Conservation (phyloP, 2,329 filamentous ascomycete species). For the Stachybotrys chlorohalonatus region DNA sequence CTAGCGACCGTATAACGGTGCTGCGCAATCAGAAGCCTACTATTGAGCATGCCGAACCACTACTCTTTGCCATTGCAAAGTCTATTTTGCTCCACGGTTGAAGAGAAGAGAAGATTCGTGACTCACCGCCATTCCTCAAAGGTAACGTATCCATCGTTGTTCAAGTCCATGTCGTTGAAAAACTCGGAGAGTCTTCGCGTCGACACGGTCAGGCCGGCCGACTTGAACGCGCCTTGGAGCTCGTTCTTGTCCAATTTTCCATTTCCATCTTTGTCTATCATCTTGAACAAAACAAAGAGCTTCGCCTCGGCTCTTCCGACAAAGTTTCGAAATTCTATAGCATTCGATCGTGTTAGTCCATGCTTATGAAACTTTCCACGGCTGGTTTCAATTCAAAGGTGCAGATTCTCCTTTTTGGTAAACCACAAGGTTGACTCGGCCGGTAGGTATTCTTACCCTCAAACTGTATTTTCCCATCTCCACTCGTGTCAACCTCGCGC, state of each 20-base stretch:
- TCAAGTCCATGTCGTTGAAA: constrained; percentile 81
- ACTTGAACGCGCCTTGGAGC: constrained; percentile 67
- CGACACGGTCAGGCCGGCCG: constrained; percentile 70
- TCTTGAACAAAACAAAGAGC: constrained; percentile 70
- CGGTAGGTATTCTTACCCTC: constrained; percentile 50
- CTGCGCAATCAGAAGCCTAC: not conserved
- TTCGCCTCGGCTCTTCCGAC: constrained; percentile 82
- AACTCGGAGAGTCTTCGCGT: constrained; percentile 72
- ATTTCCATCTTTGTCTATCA: constrained; percentile 78
- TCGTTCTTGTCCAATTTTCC: constrained; percentile 83
- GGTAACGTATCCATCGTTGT: constrained; percentile 78
- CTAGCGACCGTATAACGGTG: not conserved
- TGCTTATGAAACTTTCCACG: not conserved
- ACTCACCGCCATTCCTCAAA: constrained; percentile 96
- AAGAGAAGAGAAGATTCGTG: constrained; percentile 4
- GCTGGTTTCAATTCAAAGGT: not conserved
- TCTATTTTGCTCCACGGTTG: constrained; percentile 9
- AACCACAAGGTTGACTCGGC: too few species aligned
- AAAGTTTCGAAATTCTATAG: constrained; percentile 76
- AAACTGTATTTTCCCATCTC: constrained; percentile 85
- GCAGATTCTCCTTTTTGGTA: not conserved
- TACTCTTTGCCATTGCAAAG: not conserved
- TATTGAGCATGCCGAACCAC: not conserved
- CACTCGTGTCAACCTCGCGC: constrained; percentile 73
- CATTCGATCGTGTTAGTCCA: not conserved